Percentiles rank a stretch among this genome's conserved stretches.
phyloP scores from a whole-genome alignment of 306 rosid species.

The Medicago arabica region DNA sequence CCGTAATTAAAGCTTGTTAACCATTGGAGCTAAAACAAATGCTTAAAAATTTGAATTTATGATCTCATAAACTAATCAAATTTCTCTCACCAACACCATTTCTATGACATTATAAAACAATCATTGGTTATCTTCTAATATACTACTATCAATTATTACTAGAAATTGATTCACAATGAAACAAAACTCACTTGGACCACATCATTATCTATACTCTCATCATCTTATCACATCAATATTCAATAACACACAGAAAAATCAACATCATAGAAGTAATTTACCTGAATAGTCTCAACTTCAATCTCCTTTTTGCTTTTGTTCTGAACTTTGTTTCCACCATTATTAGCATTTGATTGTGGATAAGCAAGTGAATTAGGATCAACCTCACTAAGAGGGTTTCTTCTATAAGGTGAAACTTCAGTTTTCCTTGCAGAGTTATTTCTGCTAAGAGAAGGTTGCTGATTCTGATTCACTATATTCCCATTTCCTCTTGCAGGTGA shows the following conservation, averaged over 20 bases:
- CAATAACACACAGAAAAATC: background rate
- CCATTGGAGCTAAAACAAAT: no score
- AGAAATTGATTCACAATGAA: background rate
- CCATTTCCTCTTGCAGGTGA: no score
- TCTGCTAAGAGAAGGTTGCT: constrained; percentile 78
- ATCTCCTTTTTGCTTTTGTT: constrained; percentile 56
- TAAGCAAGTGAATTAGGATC: constrained; percentile 71
- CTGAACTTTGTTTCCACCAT: constrained; percentile 49
- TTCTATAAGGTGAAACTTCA: constrained; percentile 87
- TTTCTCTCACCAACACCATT: no score
- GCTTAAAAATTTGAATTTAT: no score
- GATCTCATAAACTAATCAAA: no score
- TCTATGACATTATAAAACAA: background rate
- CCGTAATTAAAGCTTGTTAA: no score
- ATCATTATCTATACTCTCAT: background rate
- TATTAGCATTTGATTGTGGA: constrained; percentile 58
- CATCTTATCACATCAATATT: background rate
- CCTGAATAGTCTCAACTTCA: constrained; percentile 64
- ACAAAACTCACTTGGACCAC: background rate
- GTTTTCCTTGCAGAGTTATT: constrained; percentile 85
- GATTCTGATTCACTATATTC: constrained; percentile 29
- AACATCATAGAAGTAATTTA: constrained; percentile 30
- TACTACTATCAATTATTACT: background rate
- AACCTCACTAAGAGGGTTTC: constrained; percentile 83
- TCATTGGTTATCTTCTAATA: background rate